phyloP scores from a whole-genome alignment of 257 asterid genomes.

The Primulina eburnea region DNA sequence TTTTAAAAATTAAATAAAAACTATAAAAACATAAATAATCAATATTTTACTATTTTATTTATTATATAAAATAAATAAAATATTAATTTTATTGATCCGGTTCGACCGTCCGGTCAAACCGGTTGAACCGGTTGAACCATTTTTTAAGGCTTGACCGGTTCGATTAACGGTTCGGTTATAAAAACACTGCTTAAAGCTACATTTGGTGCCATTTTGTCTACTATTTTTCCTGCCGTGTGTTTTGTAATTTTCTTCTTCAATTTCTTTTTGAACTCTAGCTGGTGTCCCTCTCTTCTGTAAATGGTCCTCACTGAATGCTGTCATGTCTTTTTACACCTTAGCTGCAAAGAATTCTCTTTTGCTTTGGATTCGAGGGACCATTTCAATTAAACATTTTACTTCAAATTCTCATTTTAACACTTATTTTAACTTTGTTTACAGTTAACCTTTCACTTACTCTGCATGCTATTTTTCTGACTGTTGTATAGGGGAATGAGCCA shows the following conservation, averaged over 20 bases:
- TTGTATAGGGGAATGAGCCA: not conserved
- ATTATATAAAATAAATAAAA: too few species aligned
- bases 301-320: not conserved
- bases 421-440: not conserved
- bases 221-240: not conserved
- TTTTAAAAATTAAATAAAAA: too few species aligned
- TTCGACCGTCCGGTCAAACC: too few species aligned
- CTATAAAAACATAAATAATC: too few species aligned
- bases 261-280: not conserved
- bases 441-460: not conserved
- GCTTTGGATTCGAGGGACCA: not conserved
- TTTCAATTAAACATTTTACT: not conserved
- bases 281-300: not conserved
- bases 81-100: too few species aligned
- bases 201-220: not conserved
- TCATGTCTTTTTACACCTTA: not conserved
- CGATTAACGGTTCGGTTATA: too few species aligned
- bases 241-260: not conserved
- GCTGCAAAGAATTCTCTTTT: not conserved
- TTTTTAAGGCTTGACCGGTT: too few species aligned
- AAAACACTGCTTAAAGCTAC: not conserved
- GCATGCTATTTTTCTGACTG: not conserved
- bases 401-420: not conserved
- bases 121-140: too few species aligned
- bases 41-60: too few species aligned